Evolutionary conservation across 2,329 filamentous ascomycete genomes (phyloP), one percentile per base, ranked within the genome.

Genomic region (Cordyceps cicadae): DNA sequence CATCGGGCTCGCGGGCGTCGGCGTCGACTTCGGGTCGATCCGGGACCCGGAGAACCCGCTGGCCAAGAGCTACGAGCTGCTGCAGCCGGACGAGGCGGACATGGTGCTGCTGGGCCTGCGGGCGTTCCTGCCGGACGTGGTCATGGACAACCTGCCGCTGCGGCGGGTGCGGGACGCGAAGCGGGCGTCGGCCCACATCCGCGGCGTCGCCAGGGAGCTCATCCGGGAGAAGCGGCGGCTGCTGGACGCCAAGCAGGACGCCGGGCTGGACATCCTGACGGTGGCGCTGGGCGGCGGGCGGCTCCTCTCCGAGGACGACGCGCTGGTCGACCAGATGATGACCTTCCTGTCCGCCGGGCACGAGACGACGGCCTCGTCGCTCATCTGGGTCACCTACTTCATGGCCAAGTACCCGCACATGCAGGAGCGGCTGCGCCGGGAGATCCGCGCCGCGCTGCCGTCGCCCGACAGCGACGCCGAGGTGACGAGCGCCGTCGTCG

Each of bases 401-500:
- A 64, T 79, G 9, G 66, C 70, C 6, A 67, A 69, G 43, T 64
- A 74, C 26, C 73, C 72, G 0, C 65, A 70, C 1, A 64, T 77
- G 5, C 76, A 79, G 56, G 61, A 69, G 6, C 70, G 70, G 2
- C 68, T 79, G 0, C 69, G 77, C 2, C 57, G 69, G 3, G 77
- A 80, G 54, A 67, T 79, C 34, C 67, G 70, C 9, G 66, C 67
- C 3, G 66, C 69, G 4, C 65, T 77, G 2, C 71, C 72, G 1
- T 73, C 77, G 0, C 64, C 72, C 26, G 68, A 69, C 34, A 68
- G 66, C 57, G 66, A 61, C n/a, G 65, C 67, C 39, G 67, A 71
- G n/a, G 69, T 70, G n/a, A 75, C 69, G 41, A 73, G 71, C 61
- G 60, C 68, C 5, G 80, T 87, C 63, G 81, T 93, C 65, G 89